Base-by-base conservation (phyloP, 1,139 yeast species). In the Yamadazyma trypodendri region DNA sequence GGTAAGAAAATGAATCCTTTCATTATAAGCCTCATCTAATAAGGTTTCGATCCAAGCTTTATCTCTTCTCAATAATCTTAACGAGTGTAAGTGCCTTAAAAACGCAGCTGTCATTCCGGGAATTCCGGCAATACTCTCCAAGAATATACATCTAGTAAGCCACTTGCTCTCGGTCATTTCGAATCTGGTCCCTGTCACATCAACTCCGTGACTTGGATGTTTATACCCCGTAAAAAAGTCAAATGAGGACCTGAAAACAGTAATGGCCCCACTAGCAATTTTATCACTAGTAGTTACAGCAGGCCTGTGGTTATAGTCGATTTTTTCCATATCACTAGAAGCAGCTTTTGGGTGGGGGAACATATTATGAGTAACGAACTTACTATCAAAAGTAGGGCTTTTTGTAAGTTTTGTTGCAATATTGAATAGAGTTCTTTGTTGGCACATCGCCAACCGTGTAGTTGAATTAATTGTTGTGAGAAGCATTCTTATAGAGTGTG, bases 101-200 rank as follows among this genome's bases (percentile, higher is more conserved):
- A 81, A 81, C 1, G 84, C 82, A 10, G 87, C 92, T 28, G 81
- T 85, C 68, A 81, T 77, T 9, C 92, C 90, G 1, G 92, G 92
- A 13, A 84, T 86, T 11, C 88, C 90, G 7, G 92, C 92, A 41
- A 84, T 69, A 43, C 83, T 74, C 58, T 84, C 92, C 45, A 84
- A 69, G 52, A 84, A 82, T 28, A 84, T 77, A 42, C 75, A 64
- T 40, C 92, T 60, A n/a, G 81, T 77, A 38, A 84, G 52, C 90
- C 90, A 84, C 52, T 80, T 78, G 37, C 65, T 65, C 28, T 75
- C 77, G 2, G 83, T 79, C 85, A 83, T 79, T 32, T 61, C 65
- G 48, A 68, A 78, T 41, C 77, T 56, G 1, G 75, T 67, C 3
- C 77, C 79, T 42, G 60, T 60, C 37, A 68, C 65, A 36, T 56